Conservation (phyloP, 1,284 basidiomycete genomes). For the Dichomitus squalens region DNA sequence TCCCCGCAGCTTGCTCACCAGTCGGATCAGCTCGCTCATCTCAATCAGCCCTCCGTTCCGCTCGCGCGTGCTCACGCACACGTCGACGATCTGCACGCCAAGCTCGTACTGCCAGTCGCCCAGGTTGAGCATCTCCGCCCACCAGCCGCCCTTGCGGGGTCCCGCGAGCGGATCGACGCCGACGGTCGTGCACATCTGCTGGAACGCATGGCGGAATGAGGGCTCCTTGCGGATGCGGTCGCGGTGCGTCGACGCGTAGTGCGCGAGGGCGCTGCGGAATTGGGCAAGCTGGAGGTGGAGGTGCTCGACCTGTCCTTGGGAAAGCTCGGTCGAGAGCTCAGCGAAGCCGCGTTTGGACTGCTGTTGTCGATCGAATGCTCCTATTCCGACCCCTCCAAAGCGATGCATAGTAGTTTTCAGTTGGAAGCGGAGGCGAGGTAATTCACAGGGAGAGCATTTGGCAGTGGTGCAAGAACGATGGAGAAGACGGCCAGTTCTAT, state of each 20-base stretch:
- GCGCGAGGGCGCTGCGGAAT: constrained; percentile 81
- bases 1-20: constrained; percentile 78
- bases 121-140: constrained; percentile 84
- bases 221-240: constrained; percentile 87
- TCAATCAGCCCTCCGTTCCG: constrained; percentile 92
- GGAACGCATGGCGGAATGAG: constrained; percentile 89
- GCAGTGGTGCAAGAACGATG: no score
- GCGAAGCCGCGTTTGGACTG: constrained; percentile 78
- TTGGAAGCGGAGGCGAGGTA: no score
- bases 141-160: constrained; percentile 85
- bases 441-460: no score
- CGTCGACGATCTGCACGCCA: constrained; percentile 95
- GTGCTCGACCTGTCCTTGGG: constrained; percentile 73
- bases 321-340: constrained; percentile 79
- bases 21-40: constrained; percentile 81
- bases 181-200: constrained; percentile 94
- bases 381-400: constrained; percentile 71
- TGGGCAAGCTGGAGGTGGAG: constrained; percentile 83
- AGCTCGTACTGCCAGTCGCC: constrained; percentile 97
- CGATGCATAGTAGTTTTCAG: constrained; percentile 72
- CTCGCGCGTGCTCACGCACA: constrained; percentile 89
- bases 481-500: no score
- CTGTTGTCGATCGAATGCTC: constrained; percentile 75
- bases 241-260: constrained; percentile 85
- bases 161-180: constrained; percentile 95